Evolutionary conservation across 441 rosid genomes (phyloP).

Genomic region (Bocquillonia castaneifolia): DNA sequence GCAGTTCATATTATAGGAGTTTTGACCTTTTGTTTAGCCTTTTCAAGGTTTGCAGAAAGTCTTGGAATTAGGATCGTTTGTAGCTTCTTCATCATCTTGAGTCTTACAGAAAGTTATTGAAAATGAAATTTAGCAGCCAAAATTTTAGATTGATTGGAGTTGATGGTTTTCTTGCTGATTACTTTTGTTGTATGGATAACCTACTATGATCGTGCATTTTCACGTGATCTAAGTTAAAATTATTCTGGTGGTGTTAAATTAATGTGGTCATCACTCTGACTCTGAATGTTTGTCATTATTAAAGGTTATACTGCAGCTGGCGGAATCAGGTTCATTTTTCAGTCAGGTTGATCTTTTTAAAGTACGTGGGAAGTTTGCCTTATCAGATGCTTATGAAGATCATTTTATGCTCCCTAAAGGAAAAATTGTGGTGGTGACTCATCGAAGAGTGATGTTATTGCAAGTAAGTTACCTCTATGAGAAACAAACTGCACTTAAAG

Average conservation of each 20-base stretch:
- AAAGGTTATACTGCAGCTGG: conserved; percentile 94
- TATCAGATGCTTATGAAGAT: conserved; percentile 94
- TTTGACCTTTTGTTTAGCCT: not conserved
- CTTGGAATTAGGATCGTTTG: not conserved
- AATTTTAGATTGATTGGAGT: not conserved
- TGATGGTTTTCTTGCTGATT: not conserved
- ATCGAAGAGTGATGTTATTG: conserved; percentile 76
- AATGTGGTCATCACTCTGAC: conserved; percentile 18
- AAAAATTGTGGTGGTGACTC: conserved; percentile 69
- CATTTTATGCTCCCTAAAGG: conserved; percentile 86
- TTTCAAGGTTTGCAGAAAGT: not conserved
- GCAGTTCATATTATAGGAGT: not conserved
- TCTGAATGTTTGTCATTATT: conserved; percentile 25
- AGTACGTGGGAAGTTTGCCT: conserved; percentile 95
- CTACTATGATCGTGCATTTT: not conserved
- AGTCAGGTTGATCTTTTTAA: conserved; percentile 96
- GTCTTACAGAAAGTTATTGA: not conserved
- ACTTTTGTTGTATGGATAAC: not conserved
- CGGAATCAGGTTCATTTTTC: conserved; percentile 91
- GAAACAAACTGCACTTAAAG: conserved; percentile 12
- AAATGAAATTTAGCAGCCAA: not conserved
- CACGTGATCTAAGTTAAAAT: not conserved
- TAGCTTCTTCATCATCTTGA: not conserved
- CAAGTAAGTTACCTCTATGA: conserved; percentile 55
- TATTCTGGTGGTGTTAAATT: not conserved